Base-by-base conservation (phyloP, 345 rosid genomes). In the Raphanus raphanistrum region DNA sequence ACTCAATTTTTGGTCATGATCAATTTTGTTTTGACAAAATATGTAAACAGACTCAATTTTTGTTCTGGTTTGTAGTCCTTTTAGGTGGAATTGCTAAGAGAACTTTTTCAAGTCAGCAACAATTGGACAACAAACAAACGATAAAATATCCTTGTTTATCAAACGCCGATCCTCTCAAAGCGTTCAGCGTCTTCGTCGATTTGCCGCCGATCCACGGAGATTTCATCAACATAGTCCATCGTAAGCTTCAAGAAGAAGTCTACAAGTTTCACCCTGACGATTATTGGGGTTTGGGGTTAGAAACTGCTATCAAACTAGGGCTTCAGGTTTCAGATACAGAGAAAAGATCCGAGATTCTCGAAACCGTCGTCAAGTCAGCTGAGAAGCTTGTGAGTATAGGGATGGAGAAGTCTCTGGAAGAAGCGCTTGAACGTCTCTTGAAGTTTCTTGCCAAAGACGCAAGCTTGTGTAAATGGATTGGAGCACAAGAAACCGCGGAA, bases 251-350 rank as follows among this genome's bases (percentile, higher is more conserved):
- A 38, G 45, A 38, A 9, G 45, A 38, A 38, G 45, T 10, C 45
- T 38, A 38, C 45, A 38, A 38, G 45, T 9, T 38, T 38, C 13
- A 10, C 45, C 45, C 45, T 38, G 4, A 38, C 45, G 45, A 10
- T 38, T 28, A 41, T 3, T 75, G 79, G 79, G 13, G 0, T n/a
- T 43, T 68, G 15, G 68, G 50, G 31, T 67, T 75, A 6, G 16
- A 29, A 58, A 9, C 61, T 28, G 73, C 48, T 58, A 15, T 75
- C 27, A 75, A 76, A 41, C 4, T 76, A 1, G 73, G 67, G 48
- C 32, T 59, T 68, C 52, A 43, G 68, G 1, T 38, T 41, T 6
- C 48, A n/a, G 48, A 58, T 13, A 6, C 36, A 0, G 72, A 54
- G 0, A 5, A 0, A 9, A 74, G 38, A 33, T 17, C 25, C 13